Percentiles rank a stretch among this genome's conserved stretches.
These are phyloP conservation scores for Cordyceps pruinosa DNA, from an alignment of 2,329 filamentous ascomycete genomes.

Conservation along the genomic window DNA sequence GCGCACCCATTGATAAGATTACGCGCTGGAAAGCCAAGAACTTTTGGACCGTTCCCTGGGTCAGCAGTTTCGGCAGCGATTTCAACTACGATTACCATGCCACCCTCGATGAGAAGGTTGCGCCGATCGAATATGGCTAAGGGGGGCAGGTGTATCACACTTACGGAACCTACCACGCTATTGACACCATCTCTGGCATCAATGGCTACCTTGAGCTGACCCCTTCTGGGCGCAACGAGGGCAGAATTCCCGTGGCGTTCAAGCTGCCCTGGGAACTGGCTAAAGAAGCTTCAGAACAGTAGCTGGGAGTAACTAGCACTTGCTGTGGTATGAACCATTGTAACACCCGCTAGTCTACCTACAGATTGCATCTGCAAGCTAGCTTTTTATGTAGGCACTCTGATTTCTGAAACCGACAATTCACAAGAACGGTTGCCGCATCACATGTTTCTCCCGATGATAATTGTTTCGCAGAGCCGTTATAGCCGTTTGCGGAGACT, in stretches of 20 bases:
- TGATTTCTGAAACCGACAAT: not conserved
- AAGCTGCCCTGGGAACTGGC: not conserved
- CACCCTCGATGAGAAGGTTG: conserved; percentile 19
- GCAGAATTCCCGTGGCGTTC: not conserved
- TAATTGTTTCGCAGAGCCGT: not conserved
- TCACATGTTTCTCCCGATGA: not conserved
- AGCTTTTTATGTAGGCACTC: not conserved
- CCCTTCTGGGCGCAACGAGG: not conserved
- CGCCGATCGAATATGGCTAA: conserved; percentile 16
- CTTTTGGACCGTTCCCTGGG: conserved; percentile 31
- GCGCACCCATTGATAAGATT: conserved; percentile 26
- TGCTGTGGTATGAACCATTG: not conserved
- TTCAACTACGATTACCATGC: conserved; percentile 30
- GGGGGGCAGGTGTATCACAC: not conserved
- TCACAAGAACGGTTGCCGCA: not conserved
- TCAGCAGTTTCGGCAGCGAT: conserved; percentile 21
- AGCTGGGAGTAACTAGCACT: too few species aligned
- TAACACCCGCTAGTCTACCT: not conserved
- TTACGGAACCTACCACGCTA: not conserved
- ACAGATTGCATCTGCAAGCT: not conserved
- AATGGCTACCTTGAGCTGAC: not conserved
- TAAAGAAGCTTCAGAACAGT: not conserved
- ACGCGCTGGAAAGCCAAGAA: conserved; percentile 27
- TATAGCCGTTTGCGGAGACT: not conserved
- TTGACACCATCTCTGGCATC: not conserved